These are phyloP conservation scores for Fusarium sacchari DNA, from an alignment of 2,329 filamentous ascomycete genomes.

Conservation along the genomic window DNA sequence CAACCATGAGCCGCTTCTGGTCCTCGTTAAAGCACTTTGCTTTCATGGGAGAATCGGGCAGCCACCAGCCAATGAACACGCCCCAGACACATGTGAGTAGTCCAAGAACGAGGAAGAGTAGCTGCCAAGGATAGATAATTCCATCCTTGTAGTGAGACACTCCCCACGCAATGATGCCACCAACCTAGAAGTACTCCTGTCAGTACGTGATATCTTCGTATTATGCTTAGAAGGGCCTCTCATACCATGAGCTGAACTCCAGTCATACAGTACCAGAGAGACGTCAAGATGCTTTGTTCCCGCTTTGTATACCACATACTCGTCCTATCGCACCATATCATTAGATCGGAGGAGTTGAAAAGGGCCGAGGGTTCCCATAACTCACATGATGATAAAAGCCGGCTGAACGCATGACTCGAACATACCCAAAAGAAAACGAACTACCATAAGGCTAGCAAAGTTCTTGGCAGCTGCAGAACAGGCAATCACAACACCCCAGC, in stretches of 20 bases:
- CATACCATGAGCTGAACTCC: not conserved
- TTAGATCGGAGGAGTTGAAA: not conserved
- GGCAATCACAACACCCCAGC: constrained; percentile 54
- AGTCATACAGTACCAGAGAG: not conserved
- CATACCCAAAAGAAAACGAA: constrained; percentile 56
- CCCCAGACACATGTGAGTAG: not conserved
- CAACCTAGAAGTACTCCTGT: not conserved
- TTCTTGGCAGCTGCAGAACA: constrained; percentile 50
- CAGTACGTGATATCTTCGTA: not conserved
- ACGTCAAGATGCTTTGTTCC: not conserved
- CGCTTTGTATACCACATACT: not conserved
- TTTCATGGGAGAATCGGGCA: not conserved
- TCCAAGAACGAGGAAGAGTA: not conserved
- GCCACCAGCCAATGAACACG: not conserved
- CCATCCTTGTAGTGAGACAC: not conserved
- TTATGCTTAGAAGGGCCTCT: not conserved
- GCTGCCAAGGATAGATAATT: not conserved
- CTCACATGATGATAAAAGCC: constrained; percentile 54
- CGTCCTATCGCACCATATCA: constrained; percentile 9
- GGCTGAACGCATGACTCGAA: constrained; percentile 60
- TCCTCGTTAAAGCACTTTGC: not conserved
- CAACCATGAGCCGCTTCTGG: not conserved
- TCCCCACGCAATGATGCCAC: not conserved
- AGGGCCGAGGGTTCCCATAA: not conserved
- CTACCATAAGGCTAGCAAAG: constrained; percentile 52